phyloP scores from a whole-genome alignment of 225 moss, liverwort and hornwort genomes.

The Physcomitrium patens region DNA sequence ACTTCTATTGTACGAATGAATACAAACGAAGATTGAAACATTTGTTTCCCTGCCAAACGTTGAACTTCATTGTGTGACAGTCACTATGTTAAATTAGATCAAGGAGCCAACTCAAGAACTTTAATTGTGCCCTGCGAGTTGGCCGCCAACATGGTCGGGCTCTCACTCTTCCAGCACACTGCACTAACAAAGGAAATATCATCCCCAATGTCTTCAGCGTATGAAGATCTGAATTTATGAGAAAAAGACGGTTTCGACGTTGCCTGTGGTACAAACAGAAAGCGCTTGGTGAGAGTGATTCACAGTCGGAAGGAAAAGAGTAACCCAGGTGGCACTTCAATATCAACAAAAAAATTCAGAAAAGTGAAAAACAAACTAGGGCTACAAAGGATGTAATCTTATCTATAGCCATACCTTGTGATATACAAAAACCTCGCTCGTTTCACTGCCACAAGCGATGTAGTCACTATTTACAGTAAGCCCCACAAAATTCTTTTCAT shows the following conservation, averaged over 20 bases:
- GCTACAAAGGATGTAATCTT: neutral
- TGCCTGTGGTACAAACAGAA: conserved; percentile 29
- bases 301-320: neutral
- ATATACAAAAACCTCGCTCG: conserved; percentile 88
- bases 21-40: no score
- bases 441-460: conserved; percentile 89
- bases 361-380: neutral
- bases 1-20: no score
- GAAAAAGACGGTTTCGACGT: conserved; percentile 40
- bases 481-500: conserved; percentile 88
- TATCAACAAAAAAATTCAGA: neutral
- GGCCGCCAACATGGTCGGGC: conserved; percentile 74
- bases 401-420: conserved; percentile 65
- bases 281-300: conserved; percentile 6
- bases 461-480: conserved; percentile 87
- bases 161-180: conserved; percentile 84
- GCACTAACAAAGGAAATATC: conserved; percentile 61
- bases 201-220: conserved; percentile 30
- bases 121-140: conserved; percentile 79
- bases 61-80: neutral
- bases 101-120: conserved; percentile 70
- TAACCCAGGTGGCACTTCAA: neutral
- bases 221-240: conserved; percentile 36
- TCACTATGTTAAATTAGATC: conserved; percentile 7
- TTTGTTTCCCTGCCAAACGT: neutral